Evolutionary conservation across 768 basidiomycete genomes (phyloP).

Genomic region (Mycena polygramma): DNA sequence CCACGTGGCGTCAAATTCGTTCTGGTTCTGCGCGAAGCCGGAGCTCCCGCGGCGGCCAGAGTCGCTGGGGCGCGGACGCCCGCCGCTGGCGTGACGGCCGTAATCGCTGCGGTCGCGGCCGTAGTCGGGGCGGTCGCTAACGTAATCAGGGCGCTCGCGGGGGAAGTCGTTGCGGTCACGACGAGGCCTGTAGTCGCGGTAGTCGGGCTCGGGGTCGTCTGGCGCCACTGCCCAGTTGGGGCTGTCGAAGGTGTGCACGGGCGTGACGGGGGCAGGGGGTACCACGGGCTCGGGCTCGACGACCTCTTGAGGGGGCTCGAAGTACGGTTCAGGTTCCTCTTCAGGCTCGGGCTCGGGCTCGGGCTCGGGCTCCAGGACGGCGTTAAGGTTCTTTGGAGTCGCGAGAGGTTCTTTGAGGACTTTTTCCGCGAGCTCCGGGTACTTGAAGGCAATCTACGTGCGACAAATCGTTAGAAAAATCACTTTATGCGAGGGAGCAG

Average conservation of each 20-base stretch:
- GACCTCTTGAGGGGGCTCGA: neutral
- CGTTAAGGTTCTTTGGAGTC: slow-evolving; percentile 24
- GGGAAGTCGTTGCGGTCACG: neutral
- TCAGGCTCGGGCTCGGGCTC: slow-evolving; percentile 6
- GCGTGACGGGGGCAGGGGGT: slow-evolving; percentile 5
- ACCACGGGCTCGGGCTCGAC: no score
- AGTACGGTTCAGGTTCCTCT: slow-evolving; percentile 19
- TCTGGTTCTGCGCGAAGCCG: slow-evolving; percentile 24
- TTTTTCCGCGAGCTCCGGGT: slow-evolving; percentile 50
- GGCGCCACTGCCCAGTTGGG: slow-evolving; percentile 55
- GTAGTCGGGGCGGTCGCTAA: neutral
- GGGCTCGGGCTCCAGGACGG: slow-evolving; percentile 2
- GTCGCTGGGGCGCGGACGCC: neutral
- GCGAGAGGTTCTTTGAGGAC: slow-evolving; percentile 50
- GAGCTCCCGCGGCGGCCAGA: slow-evolving; percentile 22
- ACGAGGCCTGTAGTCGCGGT: neutral
- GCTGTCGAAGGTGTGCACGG: slow-evolving; percentile 44
- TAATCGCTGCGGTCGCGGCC: neutral
- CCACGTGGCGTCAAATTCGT: slow-evolving; percentile 21
- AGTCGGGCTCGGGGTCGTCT: slow-evolving; percentile 26
- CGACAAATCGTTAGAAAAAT: neutral
- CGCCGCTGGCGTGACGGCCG: slow-evolving; percentile 4
- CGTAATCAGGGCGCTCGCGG: neutral
- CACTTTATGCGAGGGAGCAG: no score
- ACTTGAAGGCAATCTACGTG: slow-evolving; percentile 50